Base-by-base conservation (phyloP, 306 rosid species). In the Trichosanthes cucumerina region DNA sequence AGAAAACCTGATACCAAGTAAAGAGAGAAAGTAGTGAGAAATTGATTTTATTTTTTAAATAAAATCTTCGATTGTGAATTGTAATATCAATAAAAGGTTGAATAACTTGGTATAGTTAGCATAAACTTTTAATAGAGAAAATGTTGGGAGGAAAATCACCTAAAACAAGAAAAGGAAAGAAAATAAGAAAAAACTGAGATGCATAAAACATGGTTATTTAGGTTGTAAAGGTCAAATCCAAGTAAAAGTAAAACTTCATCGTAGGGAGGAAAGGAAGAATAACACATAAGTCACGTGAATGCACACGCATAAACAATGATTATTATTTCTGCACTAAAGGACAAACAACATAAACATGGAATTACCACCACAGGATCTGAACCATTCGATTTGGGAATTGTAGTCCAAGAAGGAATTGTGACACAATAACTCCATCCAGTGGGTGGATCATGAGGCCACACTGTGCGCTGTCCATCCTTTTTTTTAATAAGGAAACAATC, bases 401-500 rank as follows among this genome's bases (percentile, higher is more conserved):
- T 72, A 39, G 76, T 70, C 95, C 95, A 92, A 1, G 98, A 92
- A 86, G 97, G 96, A 85, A 95, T 64, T 0, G 91, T 85, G 47
- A 90, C 83, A 58, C 90, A 89, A 80, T 90, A 95, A 79, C 91
- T 88, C 98, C 98, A 95, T 82, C 86, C 89, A 19, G 82, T 66
- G 26, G 60, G 90, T 36, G 95, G 86, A 86, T 88, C 87, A 73
- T 86, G 90, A 0, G 96, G 96, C 98, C 97, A 90, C 78, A 86
- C 74, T 31, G 96, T 84, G 76, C 84, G 75, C 56, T 85, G 86
- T 24, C 97, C 98, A 13, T 85, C 88, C 96, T 89, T 71, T 79
- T 83, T 79, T 72, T 12, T 7, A 9, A 21, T 34, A 41, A 41
- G 33, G 63, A 50, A 79, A 74, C 57, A 36, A 21, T 38, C 33